phyloP scores from a whole-genome alignment of 2,329 filamentous ascomycete genomes.

The Lasiodiplodia sp. region DNA sequence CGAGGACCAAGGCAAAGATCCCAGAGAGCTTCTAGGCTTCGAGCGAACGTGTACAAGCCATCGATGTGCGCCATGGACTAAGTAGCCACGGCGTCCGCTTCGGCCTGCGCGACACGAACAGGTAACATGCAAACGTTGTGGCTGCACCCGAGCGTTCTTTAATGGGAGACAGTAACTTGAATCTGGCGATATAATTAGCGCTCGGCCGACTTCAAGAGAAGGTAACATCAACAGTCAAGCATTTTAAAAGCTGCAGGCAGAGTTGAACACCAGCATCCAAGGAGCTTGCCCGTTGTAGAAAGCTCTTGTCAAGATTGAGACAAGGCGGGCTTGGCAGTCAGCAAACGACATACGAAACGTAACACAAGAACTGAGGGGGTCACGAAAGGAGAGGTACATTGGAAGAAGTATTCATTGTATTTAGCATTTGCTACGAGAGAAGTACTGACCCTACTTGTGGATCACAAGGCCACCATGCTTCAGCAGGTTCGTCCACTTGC shows the following conservation, averaged over 20 bases:
- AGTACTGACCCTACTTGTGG: background rate
- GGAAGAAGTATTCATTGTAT: background rate
- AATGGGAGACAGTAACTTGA: background rate
- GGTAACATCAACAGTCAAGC: background rate
- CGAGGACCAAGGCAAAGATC: too few relatives aligned
- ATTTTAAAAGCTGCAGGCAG: background rate
- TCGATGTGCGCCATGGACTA: too few relatives aligned
- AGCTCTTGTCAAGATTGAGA: background rate
- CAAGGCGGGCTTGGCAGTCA: background rate
- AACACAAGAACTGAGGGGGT: background rate
- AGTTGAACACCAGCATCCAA: background rate
- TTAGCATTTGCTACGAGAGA: background rate
- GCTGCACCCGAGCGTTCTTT: background rate
- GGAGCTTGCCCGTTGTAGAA: background rate
- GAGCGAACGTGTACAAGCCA: too few relatives aligned
- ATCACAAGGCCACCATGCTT: slow-evolving; percentile 1
- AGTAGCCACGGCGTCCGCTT: too few relatives aligned
- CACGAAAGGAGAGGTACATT: background rate
- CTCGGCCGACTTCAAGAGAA: background rate
- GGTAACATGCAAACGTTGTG: too few relatives aligned
- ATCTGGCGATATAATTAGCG: background rate
- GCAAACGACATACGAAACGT: background rate
- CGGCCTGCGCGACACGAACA: too few relatives aligned
- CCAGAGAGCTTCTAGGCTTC: too few relatives aligned
- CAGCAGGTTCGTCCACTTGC: background rate